These are phyloP conservation scores for Solanum microdontum DNA, from an alignment of 257 asterid species.

Conservation along the genomic window DNA sequence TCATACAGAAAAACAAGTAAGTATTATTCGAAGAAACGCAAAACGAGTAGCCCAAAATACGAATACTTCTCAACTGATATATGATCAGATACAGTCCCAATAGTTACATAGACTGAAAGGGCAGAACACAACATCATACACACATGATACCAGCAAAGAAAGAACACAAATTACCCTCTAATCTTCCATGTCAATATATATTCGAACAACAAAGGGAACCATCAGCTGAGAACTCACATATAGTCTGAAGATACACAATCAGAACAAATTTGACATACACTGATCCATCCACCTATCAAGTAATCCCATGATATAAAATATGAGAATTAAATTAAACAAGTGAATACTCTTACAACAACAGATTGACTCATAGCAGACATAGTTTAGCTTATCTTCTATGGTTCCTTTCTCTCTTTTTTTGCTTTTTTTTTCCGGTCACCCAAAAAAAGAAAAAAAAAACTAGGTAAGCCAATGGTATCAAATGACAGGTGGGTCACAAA, in stretches of 20 bases:
- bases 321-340: slow-evolving; percentile 6
- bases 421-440: slow-evolving; percentile 5
- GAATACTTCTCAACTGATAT: not conserved
- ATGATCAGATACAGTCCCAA: not conserved
- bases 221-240: not conserved
- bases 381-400: slow-evolving; percentile 8
- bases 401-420: not conserved
- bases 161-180: not conserved
- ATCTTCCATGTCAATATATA: not conserved
- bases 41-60: not conserved
- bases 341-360: slow-evolving; percentile 12
- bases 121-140: not conserved
- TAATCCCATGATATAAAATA: not conserved
- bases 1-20: not conserved
- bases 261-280: not conserved
- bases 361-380: slow-evolving; percentile 13
- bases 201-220: not conserved
- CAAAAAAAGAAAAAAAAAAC: not conserved
- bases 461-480: slow-evolving; percentile 4
- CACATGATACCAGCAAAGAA: not conserved
- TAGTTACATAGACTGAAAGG: not conserved
- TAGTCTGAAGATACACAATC: not conserved
- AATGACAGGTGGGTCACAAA: not conserved
- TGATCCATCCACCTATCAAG: not conserved
- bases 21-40: not conserved